Conservation (phyloP, 495 filamentous ascomycete species). For the Aspergillus hancockii region DNA sequence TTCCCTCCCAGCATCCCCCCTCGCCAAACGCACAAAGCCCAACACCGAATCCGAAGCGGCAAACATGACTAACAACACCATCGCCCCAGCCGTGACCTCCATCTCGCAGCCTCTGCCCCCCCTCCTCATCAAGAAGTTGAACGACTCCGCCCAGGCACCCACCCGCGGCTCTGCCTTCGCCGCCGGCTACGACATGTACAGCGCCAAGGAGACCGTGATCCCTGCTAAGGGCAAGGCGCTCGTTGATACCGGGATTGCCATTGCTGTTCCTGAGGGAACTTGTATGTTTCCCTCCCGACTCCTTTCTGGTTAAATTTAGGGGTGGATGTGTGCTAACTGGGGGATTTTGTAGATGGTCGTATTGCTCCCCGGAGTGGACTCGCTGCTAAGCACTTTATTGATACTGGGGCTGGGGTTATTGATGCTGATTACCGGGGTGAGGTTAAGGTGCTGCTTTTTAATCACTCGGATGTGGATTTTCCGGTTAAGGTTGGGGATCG, state of each 20-base stretch:
- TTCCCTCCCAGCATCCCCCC: constrained; percentile 60
- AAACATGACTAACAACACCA: constrained; percentile 25
- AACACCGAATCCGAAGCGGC: constrained; percentile 16
- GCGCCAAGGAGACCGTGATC: constrained; percentile 69
- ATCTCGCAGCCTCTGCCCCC: constrained; percentile 52
- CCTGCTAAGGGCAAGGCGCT: constrained; percentile 80
- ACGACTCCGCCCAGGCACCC: constrained; percentile 68
- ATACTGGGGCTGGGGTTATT: constrained; percentile 92
- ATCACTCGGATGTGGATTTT: constrained; percentile 83
- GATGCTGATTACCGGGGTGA: constrained; percentile 96
- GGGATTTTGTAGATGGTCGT: constrained; percentile 66
- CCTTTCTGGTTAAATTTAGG: neutral
- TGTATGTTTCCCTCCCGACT: constrained; percentile 55
- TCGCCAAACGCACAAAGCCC: constrained; percentile 64
- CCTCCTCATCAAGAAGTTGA: constrained; percentile 84
- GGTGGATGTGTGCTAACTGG: constrained; percentile 6
- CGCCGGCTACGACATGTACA: constrained; percentile 91
- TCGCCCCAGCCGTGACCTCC: constrained; percentile 37
- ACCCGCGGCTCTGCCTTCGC: constrained; percentile 87
- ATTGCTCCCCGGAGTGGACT: constrained; percentile 91
- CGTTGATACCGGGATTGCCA: constrained; percentile 86
- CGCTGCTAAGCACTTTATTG: constrained; percentile 90
- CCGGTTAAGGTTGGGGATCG: constrained; percentile 81
- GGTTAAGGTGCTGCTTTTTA: constrained; percentile 92
- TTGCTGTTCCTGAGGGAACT: constrained; percentile 83